These are phyloP conservation scores for Talaromyces ruber DNA, from an alignment of 495 filamentous ascomycete species.

Conservation along the genomic window DNA sequence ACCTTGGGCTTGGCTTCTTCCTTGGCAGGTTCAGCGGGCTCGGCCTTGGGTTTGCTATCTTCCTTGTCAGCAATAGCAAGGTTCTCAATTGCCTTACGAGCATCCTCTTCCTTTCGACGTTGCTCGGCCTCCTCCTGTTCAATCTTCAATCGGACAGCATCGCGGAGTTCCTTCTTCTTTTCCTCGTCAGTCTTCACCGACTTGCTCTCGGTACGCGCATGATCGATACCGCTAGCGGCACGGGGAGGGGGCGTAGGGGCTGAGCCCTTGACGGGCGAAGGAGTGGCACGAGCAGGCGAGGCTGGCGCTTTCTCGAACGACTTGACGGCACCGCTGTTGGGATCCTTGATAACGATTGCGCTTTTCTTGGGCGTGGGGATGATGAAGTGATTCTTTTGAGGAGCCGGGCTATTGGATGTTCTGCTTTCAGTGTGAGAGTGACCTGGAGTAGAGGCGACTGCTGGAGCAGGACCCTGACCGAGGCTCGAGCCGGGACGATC, in stretches of 20 bases:
- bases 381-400: slow-evolving; percentile 41
- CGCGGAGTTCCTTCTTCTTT: slow-evolving; percentile 59
- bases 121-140: slow-evolving; percentile 45
- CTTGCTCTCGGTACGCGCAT: slow-evolving; percentile 51
- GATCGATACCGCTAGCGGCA: slow-evolving; percentile 44
- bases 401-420: slow-evolving; percentile 43
- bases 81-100: slow-evolving; percentile 10
- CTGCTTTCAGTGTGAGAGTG: slow-evolving; percentile 53
- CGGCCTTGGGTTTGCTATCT: slow-evolving; percentile 26
- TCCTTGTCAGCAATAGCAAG: slow-evolving; percentile 25
- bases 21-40: slow-evolving; percentile 8
- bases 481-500: slow-evolving; percentile 76
- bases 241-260: slow-evolving; percentile 57
- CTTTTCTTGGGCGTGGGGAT: slow-evolving; percentile 53
- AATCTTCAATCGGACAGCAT: slow-evolving; percentile 55
- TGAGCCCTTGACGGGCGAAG: slow-evolving; percentile 51
- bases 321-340: slow-evolving; percentile 57
- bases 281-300: slow-evolving; percentile 46
- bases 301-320: slow-evolving; percentile 48
- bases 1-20: slow-evolving; percentile 9
- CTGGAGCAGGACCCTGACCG: slow-evolving; percentile 53
- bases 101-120: slow-evolving; percentile 35
- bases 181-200: slow-evolving; percentile 59
- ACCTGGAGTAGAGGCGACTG: slow-evolving; percentile 47
- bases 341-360: slow-evolving; percentile 70